Base-by-base conservation (phyloP, 306 rosid species). In the Lathyrus oleraceus region DNA sequence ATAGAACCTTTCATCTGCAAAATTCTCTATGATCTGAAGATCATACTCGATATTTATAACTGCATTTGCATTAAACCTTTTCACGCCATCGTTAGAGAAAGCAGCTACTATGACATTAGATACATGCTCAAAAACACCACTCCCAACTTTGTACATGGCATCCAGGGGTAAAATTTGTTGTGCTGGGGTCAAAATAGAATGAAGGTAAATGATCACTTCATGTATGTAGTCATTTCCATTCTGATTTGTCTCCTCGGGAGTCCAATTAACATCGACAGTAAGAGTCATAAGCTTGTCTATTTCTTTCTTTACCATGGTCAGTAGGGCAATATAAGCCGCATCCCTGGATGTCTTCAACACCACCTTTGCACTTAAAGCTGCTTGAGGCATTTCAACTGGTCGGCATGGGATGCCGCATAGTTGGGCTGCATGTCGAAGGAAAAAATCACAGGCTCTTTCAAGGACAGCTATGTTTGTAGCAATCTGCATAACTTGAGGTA, bases 401-500 rank as follows among this genome's bases (percentile, higher is more conserved):
- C 90, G 91, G 23, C 67, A 70, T 0, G 91, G 97, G 68, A 84
- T 76, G 66, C 96, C 97, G 75, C 95, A 87, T 17, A 87, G 85
- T 77, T 91, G 95, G 16, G 95, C 95, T 2, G 92, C 88, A 35
- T 88, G 76, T 27, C 81, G 76, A 53, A 94, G 77, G 81, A 94
- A 94, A 79, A 79, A 94, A 74, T 85, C 89, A 67, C 97, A 91
- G 58, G 97, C 95, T 80, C 91, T 85, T 87, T 94, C 99, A 5
- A 94, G 83, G 69, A 84, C 88, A 28, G 96, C 71, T 77, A 87
- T 82, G 82, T 94, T 94, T 32, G 99, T 87, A 69, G 95, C 86
- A 51, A 94, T 82, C 86, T 94, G 99, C 99, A 94, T 91, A 67
- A 95, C 97, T 76, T 88, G 96, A 70, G 97, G 73, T 30, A 82